These are phyloP conservation scores for Trichoderma sp. DNA, from an alignment of 2,329 filamentous ascomycete genomes.

Conservation along the genomic window DNA sequence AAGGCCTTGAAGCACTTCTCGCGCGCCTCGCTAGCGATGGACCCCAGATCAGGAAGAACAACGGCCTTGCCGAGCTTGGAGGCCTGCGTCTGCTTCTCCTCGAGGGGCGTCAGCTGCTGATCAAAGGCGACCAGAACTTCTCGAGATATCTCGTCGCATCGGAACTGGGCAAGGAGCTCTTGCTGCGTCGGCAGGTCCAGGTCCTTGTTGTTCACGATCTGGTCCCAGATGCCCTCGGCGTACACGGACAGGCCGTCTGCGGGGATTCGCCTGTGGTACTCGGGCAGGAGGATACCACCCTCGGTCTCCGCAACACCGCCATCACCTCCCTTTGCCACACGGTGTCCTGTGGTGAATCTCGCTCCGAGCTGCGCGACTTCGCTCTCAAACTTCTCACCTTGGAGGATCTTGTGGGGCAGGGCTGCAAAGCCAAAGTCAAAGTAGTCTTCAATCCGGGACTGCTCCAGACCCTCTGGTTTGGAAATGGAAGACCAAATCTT, in stretches of 20 bases:
- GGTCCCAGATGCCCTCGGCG: conserved; percentile 93
- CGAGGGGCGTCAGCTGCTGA: conserved; percentile 75
- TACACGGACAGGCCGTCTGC: conserved; percentile 97
- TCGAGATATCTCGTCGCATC: conserved; percentile 93
- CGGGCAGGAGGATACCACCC: conserved; percentile 83
- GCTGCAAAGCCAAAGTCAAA: conserved; percentile 98
- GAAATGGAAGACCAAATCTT: conserved; percentile 93
- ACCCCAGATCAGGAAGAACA: conserved; percentile 75
- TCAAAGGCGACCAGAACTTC: conserved; percentile 88
- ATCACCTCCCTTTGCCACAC: conserved; percentile 64
- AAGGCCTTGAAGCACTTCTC: conserved; percentile 78
- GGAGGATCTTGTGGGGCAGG: conserved; percentile 93
- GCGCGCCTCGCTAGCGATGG: conserved; percentile 71
- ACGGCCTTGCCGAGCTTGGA: conserved; percentile 70
- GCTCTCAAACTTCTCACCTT: conserved; percentile 83
- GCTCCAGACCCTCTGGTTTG: conserved; percentile 86
- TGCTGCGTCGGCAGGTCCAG: conserved; percentile 95
- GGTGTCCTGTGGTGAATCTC: conserved; percentile 81
- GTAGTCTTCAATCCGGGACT: conserved; percentile 90
- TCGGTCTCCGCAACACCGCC: conserved; percentile 71
- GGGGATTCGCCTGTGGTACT: conserved; percentile 94
- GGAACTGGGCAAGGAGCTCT: conserved; percentile 93
- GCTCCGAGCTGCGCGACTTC: conserved; percentile 79
- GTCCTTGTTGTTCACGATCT: conserved; percentile 99
- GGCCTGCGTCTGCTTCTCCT: conserved; percentile 80